Conservation (phyloP, 176 grass and related monocot genomes). For the Avena sativa region DNA sequence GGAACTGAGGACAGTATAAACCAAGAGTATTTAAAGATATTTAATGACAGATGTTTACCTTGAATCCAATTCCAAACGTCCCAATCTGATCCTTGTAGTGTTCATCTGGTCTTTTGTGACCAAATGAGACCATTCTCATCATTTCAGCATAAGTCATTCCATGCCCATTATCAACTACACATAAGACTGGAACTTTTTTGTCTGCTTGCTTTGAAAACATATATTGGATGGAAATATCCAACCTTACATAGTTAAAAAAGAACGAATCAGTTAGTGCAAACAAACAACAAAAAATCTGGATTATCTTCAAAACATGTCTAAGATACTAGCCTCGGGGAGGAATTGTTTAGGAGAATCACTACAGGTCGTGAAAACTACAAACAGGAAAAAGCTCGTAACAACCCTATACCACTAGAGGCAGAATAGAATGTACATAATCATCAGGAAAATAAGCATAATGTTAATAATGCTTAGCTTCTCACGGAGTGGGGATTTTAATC, state of each 20-base stretch:
- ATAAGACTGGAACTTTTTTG: conserved; percentile 67
- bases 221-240: conserved; percentile 67
- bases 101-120: conserved; percentile 65
- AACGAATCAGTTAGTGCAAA: not conserved
- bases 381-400: not conserved
- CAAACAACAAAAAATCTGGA: not conserved
- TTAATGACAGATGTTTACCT: conserved; percentile 47
- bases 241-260: conserved; percentile 50
- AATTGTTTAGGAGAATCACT: not conserved
- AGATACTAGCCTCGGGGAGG: conserved; percentile 3
- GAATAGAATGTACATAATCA: not conserved
- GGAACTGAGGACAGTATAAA: not conserved
- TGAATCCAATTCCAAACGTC: conserved; percentile 87
- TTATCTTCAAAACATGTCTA: conserved; percentile 7
- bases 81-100: conserved; percentile 60
- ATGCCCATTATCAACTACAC: conserved; percentile 78
- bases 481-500: not conserved
- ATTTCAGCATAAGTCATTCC: conserved; percentile 73
- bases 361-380: conserved; percentile 21
- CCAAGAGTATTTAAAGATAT: no score
- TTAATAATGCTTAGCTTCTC: not conserved
- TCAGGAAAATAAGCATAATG: not conserved
- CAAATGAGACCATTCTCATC: conserved; percentile 84
- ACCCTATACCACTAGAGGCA: not conserved
- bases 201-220: conserved; percentile 68